A percentile compares a stretch with the other conserved stretches of the same genome.
Conservation (phyloP, 1,284 basidiomycete species). For the Puccinia hordei region DNA sequence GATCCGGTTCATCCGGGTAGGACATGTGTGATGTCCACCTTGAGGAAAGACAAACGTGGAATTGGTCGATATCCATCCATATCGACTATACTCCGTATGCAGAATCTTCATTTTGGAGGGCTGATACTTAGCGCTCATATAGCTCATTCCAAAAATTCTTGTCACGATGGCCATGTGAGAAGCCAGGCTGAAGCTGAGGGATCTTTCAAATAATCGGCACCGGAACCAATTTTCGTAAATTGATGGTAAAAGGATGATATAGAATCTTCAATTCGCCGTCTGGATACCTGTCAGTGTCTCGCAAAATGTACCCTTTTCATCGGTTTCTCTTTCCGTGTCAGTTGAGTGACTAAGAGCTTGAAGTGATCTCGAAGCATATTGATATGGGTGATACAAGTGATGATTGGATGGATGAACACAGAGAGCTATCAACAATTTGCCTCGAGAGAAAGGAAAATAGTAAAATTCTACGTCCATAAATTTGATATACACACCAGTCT, state of each 20-base stretch:
- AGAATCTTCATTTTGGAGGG: background rate
- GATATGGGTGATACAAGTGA: background rate
- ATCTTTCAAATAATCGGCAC: background rate
- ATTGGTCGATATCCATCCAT: background rate
- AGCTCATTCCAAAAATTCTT: background rate
- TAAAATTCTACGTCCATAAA: too few species aligned
- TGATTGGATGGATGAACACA: background rate
- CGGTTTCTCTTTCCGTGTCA: background rate
- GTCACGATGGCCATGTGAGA: background rate
- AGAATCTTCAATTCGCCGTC: background rate
- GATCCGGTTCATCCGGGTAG: background rate
- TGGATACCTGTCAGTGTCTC: too few species aligned
- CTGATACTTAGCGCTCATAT: background rate
- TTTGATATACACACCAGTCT: too few species aligned
- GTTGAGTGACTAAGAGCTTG: background rate
- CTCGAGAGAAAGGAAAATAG: too few species aligned
- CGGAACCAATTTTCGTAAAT: background rate
- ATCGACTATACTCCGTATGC: background rate
- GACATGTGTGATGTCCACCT: background rate
- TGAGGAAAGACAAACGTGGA: background rate
- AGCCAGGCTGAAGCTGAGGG: background rate
- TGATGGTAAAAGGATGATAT: background rate
- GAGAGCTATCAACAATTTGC: background rate
- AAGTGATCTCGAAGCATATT: background rate
- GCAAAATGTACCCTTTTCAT: background rate